Evolutionary conservation across 164 flowering plant genomes (phyloP).

Genomic region (Aristolochia fimbriata): DNA sequence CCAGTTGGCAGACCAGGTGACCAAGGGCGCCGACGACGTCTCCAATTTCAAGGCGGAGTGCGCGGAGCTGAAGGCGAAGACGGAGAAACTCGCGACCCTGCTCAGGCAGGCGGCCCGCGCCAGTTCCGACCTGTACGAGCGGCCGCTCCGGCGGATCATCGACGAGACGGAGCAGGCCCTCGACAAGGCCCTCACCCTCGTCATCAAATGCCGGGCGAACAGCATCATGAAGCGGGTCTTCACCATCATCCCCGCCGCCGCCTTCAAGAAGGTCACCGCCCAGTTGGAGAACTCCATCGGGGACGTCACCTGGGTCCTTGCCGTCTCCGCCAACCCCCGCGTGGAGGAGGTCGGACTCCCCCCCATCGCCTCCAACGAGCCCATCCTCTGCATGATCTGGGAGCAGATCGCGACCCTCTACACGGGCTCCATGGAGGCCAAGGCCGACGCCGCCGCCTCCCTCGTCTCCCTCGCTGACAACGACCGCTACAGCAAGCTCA

Average conservation of each 20-base stretch:
- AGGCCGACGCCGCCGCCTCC: constrained; percentile 69
- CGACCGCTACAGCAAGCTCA: constrained; percentile 63
- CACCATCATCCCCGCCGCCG: constrained; percentile 70
- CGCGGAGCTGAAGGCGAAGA: constrained; percentile 53
- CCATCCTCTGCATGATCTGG: constrained; percentile 82
- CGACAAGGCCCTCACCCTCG: constrained; percentile 57
- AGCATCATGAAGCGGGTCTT: constrained; percentile 54
- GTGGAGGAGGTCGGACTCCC: constrained; percentile 73
- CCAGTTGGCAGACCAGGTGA: constrained; percentile 64
- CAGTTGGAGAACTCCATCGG: constrained; percentile 82
- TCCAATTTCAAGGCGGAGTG: constrained; percentile 51
- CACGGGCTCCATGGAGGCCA: constrained; percentile 44
- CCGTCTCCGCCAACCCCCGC: constrained; percentile 54
- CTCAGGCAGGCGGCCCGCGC: constrained; percentile 78
- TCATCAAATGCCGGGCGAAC: constrained; percentile 49
- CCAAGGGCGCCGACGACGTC: constrained; percentile 46
- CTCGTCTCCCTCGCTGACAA: constrained; percentile 78
- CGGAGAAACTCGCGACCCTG: constrained; percentile 57
- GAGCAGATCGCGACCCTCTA: constrained; percentile 69
- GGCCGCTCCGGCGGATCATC: constrained; percentile 76
- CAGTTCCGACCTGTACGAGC: constrained; percentile 64
- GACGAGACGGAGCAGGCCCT: constrained; percentile 79
- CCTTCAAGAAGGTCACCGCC: constrained; percentile 48
- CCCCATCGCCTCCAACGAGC: constrained; percentile 85
- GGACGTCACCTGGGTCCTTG: constrained; percentile 78